Conservation (phyloP, 768 basidiomycete genomes). For the Daedaleopsis nitida region DNA sequence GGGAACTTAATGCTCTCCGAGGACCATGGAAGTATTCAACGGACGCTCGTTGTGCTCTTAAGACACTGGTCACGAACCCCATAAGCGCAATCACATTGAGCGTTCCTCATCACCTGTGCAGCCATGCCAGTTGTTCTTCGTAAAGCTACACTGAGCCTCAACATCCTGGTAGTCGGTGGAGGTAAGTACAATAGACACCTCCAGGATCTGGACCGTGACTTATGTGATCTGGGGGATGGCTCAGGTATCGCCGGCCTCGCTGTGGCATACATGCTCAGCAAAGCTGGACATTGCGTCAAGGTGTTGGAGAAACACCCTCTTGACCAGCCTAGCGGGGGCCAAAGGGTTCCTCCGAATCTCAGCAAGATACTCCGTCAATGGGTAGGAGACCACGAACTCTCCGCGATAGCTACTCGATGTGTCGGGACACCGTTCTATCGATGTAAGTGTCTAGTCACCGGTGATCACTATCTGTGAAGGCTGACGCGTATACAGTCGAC, state of each 20-base stretch:
- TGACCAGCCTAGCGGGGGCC: conserved; percentile 37
- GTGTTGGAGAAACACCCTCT: conserved; percentile 53
- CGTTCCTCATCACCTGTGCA: background rate
- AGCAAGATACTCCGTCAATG: conserved; percentile 56
- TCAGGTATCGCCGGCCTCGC: conserved; percentile 55
- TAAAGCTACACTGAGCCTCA: background rate
- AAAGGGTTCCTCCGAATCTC: conserved; percentile 59
- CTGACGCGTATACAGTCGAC: background rate
- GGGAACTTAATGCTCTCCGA: no score
- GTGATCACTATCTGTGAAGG: no score
- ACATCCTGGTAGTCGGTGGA: background rate
- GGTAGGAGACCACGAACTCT: conserved; percentile 50
- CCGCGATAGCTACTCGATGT: conserved; percentile 37
- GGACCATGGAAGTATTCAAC: no score
- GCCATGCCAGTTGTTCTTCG: background rate
- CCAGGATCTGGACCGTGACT: no score
- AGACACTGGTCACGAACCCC: no score
- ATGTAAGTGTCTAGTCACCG: conserved; percentile 28
- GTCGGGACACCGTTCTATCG: conserved; percentile 36
- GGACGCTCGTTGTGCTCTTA: no score
- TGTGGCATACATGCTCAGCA: conserved; percentile 54
- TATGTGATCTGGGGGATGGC: no score
- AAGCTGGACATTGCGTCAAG: conserved; percentile 59
- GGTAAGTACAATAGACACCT: background rate
- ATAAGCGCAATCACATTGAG: background rate